These are phyloP conservation scores for Cicer pinnatifidum DNA, from an alignment of 306 rosid species.

Conservation along the genomic window DNA sequence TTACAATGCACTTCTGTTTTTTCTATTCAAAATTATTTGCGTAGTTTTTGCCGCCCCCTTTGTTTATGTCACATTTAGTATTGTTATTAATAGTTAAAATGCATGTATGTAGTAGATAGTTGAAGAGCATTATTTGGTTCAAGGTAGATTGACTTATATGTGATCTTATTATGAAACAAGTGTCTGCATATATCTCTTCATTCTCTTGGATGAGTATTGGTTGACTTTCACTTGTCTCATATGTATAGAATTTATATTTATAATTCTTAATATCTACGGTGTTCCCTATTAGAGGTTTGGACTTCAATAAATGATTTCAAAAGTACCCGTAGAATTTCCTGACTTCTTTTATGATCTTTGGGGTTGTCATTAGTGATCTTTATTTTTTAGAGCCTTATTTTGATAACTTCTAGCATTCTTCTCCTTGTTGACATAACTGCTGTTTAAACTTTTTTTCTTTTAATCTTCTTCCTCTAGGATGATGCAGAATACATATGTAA, in stretches of 20 bases:
- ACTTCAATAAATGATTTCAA: background rate
- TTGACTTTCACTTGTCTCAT: background rate
- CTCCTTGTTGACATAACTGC: conserved; percentile 3
- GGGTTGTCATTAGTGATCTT: conserved; percentile 1
- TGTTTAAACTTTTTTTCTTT: conserved; percentile 38
- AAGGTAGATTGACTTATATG: conserved; percentile 19
- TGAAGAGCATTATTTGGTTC: conserved; percentile 31
- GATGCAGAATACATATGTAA: conserved; percentile 78
- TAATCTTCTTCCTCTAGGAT: conserved; percentile 52
- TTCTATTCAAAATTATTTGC: background rate
- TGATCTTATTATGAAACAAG: conserved; percentile 10
- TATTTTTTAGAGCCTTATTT: background rate
- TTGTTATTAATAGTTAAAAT: conserved; percentile 12
- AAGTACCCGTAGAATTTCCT: background rate
- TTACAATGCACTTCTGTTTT: background rate
- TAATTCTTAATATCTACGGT: background rate
- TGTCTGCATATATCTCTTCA: background rate
- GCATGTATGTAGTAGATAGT: conserved; percentile 9
- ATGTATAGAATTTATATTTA: background rate
- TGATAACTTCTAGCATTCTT: conserved; percentile 31
- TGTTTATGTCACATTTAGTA: background rate
- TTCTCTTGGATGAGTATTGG: background rate
- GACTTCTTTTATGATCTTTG: conserved; percentile 13
- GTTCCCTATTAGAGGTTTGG: background rate
- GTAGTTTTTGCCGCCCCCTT: background rate